Evolutionary conservation across 805 yeast species (phyloP).

Genomic region (Hanseniaspora clermontiae): DNA sequence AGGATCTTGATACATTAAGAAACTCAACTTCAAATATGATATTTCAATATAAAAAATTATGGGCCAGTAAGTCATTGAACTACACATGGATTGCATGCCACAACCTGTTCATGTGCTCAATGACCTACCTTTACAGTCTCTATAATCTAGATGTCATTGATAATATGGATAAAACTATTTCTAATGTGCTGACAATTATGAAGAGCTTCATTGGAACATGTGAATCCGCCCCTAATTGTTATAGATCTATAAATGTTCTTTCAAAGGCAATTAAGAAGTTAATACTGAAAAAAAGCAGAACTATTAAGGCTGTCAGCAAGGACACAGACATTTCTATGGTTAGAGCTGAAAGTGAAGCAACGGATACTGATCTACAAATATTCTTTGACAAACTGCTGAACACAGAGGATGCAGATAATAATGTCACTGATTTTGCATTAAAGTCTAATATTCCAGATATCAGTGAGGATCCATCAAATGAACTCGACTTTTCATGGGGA

Average conservation of each 20-base stretch:
- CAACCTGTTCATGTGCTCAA: constrained; percentile 78
- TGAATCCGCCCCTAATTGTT: constrained; percentile 64
- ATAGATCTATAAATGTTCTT: constrained; percentile 57
- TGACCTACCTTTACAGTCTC: constrained; percentile 65
- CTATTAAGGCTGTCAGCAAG: neutral
- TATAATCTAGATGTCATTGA: constrained; percentile 40
- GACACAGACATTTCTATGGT: constrained; percentile 4
- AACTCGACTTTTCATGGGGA: constrained; percentile 8
- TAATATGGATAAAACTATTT: constrained; percentile 38
- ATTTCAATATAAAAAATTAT: constrained; percentile 46
- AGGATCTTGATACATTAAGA: constrained; percentile 45
- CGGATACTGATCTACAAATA: constrained; percentile 27
- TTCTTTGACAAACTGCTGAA: constrained; percentile 40
- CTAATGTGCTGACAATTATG: constrained; percentile 44
- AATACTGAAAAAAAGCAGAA: neutral
- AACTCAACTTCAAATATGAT: constrained; percentile 59
- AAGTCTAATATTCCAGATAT: neutral
- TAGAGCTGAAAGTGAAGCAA: constrained; percentile 13
- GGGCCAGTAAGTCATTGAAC: constrained; percentile 47
- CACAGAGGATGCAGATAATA: constrained; percentile 14
- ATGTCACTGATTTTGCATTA: constrained; percentile 3
- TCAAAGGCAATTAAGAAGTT: constrained; percentile 54
- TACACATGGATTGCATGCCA: constrained; percentile 92
- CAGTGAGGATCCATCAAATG: neutral
- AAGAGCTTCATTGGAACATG: constrained; percentile 53